Evolutionary conservation across 192 early-diverging fungal genomes (phyloP), one percentile per base, ranked within the genome.

Genomic region (Funneliformis geosporum): DNA sequence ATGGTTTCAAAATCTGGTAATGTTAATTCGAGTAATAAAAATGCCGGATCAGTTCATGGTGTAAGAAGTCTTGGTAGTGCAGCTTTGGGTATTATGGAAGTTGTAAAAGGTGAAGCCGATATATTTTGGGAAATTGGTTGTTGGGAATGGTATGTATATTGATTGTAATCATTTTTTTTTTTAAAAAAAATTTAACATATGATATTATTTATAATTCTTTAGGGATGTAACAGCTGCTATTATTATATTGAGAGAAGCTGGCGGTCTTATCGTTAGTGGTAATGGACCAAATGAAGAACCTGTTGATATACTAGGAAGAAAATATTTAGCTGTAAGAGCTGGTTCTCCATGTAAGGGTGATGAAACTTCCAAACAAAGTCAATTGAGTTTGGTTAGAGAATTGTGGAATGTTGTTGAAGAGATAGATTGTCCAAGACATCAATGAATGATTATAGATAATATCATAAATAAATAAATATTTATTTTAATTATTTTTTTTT

Each of bases 201-300:
- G n/a, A n/a, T n/a, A 27, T 65, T 33, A 12, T 65, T 25, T 23
- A 8, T 64, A 27, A 27, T 65, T 64, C 67, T 61, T 76, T 64
- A 96, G 96, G 95, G 97, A 99, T 82, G 92, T 98, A 46, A 91
- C 93, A 25, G 97, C 96, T 21, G 95, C 90, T n/a, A 86, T 91
- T 5, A 87, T 95, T 18, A 93, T 99, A 81, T 83, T 97, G 8
- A 81, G 84, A 18, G 96, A 99, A 81, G 85, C 96, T 8, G 96
- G 97, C 18, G 95, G 97, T 21, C 75, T 91, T 3, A 90, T 95
- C 18, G 86, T 94, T 27, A 87, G 89, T 40, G 92, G 90, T 23
- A 72, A 82, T 42, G 81, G 81, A 44, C 81, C 83, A 27, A 73
- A 82, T 14, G 80, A 76, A 5, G 83, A 82, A 1, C 73, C 81